Evolutionary conservation across 2,329 filamentous ascomycete species (phyloP).

Genomic region (Westerdykella aurantiaca): DNA sequence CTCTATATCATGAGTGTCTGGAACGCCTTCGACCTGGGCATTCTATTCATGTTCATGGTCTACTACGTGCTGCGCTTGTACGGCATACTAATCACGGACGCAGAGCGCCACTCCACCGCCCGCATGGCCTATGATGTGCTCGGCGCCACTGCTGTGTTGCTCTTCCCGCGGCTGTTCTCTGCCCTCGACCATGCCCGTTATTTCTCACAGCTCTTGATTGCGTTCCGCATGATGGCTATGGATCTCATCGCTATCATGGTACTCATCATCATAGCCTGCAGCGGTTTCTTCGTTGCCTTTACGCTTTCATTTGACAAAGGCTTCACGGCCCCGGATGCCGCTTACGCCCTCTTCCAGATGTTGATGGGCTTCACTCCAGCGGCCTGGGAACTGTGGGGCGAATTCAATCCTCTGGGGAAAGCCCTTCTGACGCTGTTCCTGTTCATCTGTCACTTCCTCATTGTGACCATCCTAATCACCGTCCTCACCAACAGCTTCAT

Average conservation of each 20-base stretch:
- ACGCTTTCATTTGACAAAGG: conserved; percentile 69
- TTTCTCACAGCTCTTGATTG: conserved; percentile 90
- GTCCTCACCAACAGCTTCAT: conserved; percentile 97
- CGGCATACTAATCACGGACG: conserved; percentile 74
- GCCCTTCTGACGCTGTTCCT: conserved; percentile 73
- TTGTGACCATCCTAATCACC: conserved; percentile 89
- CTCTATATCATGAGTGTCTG: conserved; percentile 97
- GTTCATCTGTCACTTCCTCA: conserved; percentile 90
- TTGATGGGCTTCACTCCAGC: conserved; percentile 94
- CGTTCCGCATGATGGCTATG: conserved; percentile 88
- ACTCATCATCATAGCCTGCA: conserved; percentile 80
- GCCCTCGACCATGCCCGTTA: conserved; percentile 93
- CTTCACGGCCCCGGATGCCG: conserved; percentile 66
- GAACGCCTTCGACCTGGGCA: conserved; percentile 93
- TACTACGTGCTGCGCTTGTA: conserved; percentile 90
- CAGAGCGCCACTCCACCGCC: conserved; percentile 61
- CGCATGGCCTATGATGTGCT: conserved; percentile 90
- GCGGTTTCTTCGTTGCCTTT: conserved; percentile 93
- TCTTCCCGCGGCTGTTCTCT: conserved; percentile 87
- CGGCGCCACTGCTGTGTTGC: conserved; percentile 79
- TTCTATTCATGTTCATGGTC: conserved; percentile 74
- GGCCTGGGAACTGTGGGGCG: conserved; percentile 84
- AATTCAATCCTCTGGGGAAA: conserved; percentile 73
- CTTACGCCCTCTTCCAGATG: conserved; percentile 88
- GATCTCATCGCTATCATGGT: conserved; percentile 81